Base-by-base conservation (phyloP, 2,329 filamentous ascomycete genomes). In the Clathrospora elynae region DNA sequence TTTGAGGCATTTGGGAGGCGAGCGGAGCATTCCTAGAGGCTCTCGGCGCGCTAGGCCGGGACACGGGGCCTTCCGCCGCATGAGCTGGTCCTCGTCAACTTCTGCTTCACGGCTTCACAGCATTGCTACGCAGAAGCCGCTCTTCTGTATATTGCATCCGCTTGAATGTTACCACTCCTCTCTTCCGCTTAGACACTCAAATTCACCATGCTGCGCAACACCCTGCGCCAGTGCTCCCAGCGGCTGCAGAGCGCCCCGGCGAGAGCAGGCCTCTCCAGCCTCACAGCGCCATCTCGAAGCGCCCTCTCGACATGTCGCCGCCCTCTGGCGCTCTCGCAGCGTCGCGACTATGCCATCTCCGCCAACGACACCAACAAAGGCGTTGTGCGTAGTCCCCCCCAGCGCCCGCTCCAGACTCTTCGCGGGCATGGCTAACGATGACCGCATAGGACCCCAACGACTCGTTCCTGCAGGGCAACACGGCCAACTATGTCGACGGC, bases 401-500 rank as follows among this genome's bases (percentile, higher is more conserved):
- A 26, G 28, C 41, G 35, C 33, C 39, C 35, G 20, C 14, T 42
- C 32, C 39, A 49, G 40, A 54, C 24, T 50, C 49, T 52, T 50
- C 24, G 42, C 34, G n/a, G n/a, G 12, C 38, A 43, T 29, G 19
- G 55, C 68, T 68, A 58, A 70, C 58, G 34, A 51, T 51, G 53
- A 50, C 49, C 50, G 47, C 57, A 46, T 57, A 83, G 80, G 90
- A 96, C 70, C 83, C 91, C 55, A 96, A 88, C 73, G 93, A 99
- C 75, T 95, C 86, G 76, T 99, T 99, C 80, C 82, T 99, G 50
- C 89, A 90, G 53, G 93, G 93, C 59, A 97, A 89, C 78, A 93
- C 92, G 49, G 93, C 93, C 74, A 96, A 95, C 78, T 99, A 99
- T 77, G 90, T 99, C 71, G 93, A 99, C 73, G 93, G 96, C 79